phyloP scores from a whole-genome alignment of 495 filamentous ascomycete genomes.

The Penicillium pancosmium region DNA sequence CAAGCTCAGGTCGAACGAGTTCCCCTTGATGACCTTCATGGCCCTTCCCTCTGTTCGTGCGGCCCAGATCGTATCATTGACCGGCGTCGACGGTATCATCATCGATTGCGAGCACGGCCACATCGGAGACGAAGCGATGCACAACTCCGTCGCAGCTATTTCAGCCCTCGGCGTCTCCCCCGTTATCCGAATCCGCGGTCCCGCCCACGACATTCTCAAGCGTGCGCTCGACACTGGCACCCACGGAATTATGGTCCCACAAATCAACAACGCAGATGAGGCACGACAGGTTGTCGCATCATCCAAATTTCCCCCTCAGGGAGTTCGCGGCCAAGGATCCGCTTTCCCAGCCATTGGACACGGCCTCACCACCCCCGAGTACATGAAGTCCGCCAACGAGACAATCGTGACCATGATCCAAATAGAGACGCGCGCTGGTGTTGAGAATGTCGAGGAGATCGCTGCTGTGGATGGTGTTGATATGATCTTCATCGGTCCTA shows the following conservation, averaged over 20 bases:
- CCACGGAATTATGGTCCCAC: slow-evolving; percentile 56
- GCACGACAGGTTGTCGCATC: slow-evolving; percentile 61
- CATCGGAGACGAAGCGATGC: slow-evolving; percentile 71
- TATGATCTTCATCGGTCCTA: slow-evolving; percentile 39
- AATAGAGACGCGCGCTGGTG: slow-evolving; percentile 33
- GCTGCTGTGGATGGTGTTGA: slow-evolving; percentile 33
- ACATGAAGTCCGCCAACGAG: slow-evolving; percentile 37
- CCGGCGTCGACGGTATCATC: slow-evolving; percentile 41
- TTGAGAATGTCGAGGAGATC: slow-evolving; percentile 36
- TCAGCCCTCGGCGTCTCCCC: slow-evolving; percentile 66
- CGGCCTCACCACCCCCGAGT: slow-evolving; percentile 34
- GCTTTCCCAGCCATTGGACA: slow-evolving; percentile 31
- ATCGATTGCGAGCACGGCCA: slow-evolving; percentile 33
- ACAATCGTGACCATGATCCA: slow-evolving; percentile 37
- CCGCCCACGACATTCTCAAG: slow-evolving; percentile 71
- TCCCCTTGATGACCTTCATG: slow-evolving; percentile 43
- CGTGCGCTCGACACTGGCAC: slow-evolving; percentile 70
- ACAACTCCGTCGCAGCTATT: slow-evolving; percentile 76
- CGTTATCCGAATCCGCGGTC: slow-evolving; percentile 67
- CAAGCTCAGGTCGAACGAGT: slow-evolving; percentile 32
- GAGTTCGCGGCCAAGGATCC: slow-evolving; percentile 52
- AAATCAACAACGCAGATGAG: slow-evolving; percentile 51
- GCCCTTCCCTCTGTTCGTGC: slow-evolving; percentile 40
- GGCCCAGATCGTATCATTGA: slow-evolving; percentile 41
- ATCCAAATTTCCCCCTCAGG: slow-evolving; percentile 68